These are phyloP conservation scores for Acanthamoeba lenticulata DNA, from an alignment of 208 protist genomes.

Conservation along the genomic window DNA sequence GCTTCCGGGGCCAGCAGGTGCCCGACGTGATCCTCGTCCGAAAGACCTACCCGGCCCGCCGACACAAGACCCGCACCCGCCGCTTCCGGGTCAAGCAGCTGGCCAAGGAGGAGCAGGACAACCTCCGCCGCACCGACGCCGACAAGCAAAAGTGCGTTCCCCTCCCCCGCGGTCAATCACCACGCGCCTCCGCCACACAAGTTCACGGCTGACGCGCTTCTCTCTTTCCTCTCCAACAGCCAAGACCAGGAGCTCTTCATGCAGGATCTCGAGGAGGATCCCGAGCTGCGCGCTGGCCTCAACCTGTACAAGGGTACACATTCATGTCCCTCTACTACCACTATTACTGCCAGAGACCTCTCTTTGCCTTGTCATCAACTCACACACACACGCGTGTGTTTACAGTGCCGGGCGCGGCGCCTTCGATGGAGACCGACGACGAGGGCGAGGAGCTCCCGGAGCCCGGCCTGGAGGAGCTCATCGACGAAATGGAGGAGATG, in stretches of 20 bases:
- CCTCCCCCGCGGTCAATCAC: slow-evolving; percentile 70
- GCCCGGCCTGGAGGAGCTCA: slow-evolving; percentile 51
- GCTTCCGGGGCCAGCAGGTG: slow-evolving; percentile 66
- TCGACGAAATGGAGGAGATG: slow-evolving; percentile 56
- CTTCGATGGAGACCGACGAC: slow-evolving; percentile 27
- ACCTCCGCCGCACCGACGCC: background rate
- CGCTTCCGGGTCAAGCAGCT: slow-evolving; percentile 81
- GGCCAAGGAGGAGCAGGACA: slow-evolving; percentile 67
- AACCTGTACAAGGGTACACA: slow-evolving; percentile 85
- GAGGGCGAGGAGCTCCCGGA: slow-evolving; percentile 28
- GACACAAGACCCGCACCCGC: slow-evolving; percentile 66
- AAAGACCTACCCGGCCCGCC: slow-evolving; percentile 77
- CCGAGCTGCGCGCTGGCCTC: slow-evolving; percentile 82
- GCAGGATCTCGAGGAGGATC: slow-evolving; percentile 89
- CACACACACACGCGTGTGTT: background rate
- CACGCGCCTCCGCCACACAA: slow-evolving; percentile 30
- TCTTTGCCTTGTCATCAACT: background rate
- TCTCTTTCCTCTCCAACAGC: slow-evolving; percentile 45
- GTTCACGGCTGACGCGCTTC: slow-evolving; percentile 87
- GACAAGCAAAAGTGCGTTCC: background rate
- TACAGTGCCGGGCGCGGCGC: background rate
- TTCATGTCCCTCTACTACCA: background rate
- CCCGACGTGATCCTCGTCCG: slow-evolving; percentile 77
- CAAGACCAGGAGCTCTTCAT: slow-evolving; percentile 86
- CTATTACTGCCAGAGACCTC: background rate